Evolutionary conservation across 805 yeast species (phyloP).

Genomic region (Candida oleophila): DNA sequence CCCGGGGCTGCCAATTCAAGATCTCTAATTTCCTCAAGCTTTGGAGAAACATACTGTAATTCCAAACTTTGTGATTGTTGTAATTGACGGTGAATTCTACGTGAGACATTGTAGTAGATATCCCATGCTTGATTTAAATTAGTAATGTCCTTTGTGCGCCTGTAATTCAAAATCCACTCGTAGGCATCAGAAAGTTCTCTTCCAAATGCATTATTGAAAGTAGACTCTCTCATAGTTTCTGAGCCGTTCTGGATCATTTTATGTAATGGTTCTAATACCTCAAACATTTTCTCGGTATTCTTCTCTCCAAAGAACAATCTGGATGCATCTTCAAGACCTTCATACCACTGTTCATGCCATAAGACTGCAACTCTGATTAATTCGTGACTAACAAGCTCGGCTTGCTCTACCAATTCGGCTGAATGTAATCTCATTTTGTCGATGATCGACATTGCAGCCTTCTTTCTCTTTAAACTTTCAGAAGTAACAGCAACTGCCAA

Average conservation of each 20-base stretch:
- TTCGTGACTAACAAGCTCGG: slow-evolving; percentile 91
- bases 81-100: slow-evolving; percentile 83
- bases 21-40: slow-evolving; percentile 71
- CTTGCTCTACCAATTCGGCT: slow-evolving; percentile 80
- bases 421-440: slow-evolving; percentile 92
- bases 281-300: slow-evolving; percentile 91
- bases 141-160: slow-evolving; percentile 80
- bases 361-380: slow-evolving; percentile 90
- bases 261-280: slow-evolving; percentile 86
- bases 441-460: slow-evolving; percentile 87
- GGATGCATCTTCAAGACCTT: slow-evolving; percentile 95
- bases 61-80: slow-evolving; percentile 86
- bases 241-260: slow-evolving; percentile 83
- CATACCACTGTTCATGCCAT: slow-evolving; percentile 99
- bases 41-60: slow-evolving; percentile 91
- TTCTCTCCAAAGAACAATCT: slow-evolving; percentile 91
- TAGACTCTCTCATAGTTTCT: slow-evolving; percentile 86
- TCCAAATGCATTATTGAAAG: slow-evolving; percentile 92
- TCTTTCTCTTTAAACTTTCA: slow-evolving; percentile 83
- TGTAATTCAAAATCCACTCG: slow-evolving; percentile 87
- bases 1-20: slow-evolving; percentile 92
- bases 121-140: slow-evolving; percentile 98
- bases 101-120: slow-evolving; percentile 88
- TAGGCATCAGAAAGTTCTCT: slow-evolving; percentile 89
- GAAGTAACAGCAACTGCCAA: slow-evolving; percentile 94